phyloP scores from a whole-genome alignment of 225 moss, liverwort and hornwort genomes.

The Neckera pumila region DNA sequence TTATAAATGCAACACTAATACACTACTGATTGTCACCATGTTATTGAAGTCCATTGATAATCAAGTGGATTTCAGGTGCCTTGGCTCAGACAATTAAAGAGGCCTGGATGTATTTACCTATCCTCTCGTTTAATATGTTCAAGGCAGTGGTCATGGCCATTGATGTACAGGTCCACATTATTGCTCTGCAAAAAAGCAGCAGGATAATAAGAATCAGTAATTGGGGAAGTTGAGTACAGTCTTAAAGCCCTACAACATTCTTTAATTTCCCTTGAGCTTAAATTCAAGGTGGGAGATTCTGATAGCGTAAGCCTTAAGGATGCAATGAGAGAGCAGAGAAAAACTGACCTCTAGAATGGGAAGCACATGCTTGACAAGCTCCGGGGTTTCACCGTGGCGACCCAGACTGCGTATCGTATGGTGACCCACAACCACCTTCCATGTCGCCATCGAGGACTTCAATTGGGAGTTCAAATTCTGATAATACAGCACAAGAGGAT shows the following conservation, averaged over 20 bases:
- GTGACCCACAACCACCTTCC: conserved; percentile 77
- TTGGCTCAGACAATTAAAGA: background rate
- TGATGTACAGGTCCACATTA: conserved; percentile 54
- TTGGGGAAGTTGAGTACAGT: background rate
- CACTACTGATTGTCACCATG: background rate
- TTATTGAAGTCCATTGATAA: background rate
- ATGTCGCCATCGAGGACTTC: conserved; percentile 38
- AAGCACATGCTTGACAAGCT: conserved; percentile 49
- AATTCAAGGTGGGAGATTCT: background rate
- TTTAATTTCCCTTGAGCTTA: no score
- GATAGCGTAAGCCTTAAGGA: no score
- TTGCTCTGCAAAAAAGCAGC: conserved; percentile 20
- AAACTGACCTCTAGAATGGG: conserved; percentile 49
- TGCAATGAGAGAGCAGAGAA: background rate
- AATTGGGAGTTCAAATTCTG: conserved; percentile 36
- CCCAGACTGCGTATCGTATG: conserved; percentile 71
- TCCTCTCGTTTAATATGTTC: conserved; percentile 45
- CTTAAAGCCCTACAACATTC: no score
- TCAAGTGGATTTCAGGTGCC: background rate
- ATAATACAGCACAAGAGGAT: background rate
- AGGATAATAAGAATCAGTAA: background rate
- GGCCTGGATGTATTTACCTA: conserved; percentile 1
- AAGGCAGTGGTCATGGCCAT: conserved; percentile 62
- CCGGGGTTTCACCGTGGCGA: conserved; percentile 49
- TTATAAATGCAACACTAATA: background rate